Evolutionary conservation across 176 grass and related monocot genomes (phyloP), one percentile per base, ranked within the genome.

Genomic region (Themeda triandra): DNA sequence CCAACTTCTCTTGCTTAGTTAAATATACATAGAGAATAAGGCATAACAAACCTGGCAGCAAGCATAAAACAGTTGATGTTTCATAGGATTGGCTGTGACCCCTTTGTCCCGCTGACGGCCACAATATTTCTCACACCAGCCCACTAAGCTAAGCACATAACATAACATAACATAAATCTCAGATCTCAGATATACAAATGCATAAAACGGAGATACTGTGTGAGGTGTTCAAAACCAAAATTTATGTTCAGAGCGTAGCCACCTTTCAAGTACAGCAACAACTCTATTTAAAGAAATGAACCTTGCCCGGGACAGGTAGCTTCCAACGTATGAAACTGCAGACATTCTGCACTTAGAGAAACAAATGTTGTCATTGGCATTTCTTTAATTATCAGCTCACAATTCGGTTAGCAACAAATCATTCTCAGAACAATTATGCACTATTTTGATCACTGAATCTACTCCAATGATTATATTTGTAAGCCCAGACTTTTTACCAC

Each of bases 241-340:
- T 66, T 60, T 80, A 40, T 60, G 53, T 24, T 24, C 78, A 68
- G 15, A 72, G 35, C 17, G 6, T 30, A 86, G 17, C 48, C 27
- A 98, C 96, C 84, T 98, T 86, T 87, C 73, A 30, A 98, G 89
- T 86, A 98, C 29, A 84, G 10, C 76, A 77, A 91, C 81, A 56
- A 96, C 89, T 0, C 36, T 71, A 21, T 80, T 74, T 44, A 90
- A 33, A 27, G 89, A 85, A 90, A 98, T 95, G 74, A 98, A 98
- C 80, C 92, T 98, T 48, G 96, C 96, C 19, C 96, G 85, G 44
- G 96, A 88, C 49, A 98, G 84, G 85, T 94, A 98, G 86, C 96
- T 98, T 81, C 89, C 93, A 76, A 98, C 77, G 83, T 98, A 98
- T 76, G 96, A 92, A 96, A 98, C 86, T 71, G 93, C 93, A 89